Conservation (phyloP, 2,329 filamentous ascomycete genomes). For the Calonectria honghensis region DNA sequence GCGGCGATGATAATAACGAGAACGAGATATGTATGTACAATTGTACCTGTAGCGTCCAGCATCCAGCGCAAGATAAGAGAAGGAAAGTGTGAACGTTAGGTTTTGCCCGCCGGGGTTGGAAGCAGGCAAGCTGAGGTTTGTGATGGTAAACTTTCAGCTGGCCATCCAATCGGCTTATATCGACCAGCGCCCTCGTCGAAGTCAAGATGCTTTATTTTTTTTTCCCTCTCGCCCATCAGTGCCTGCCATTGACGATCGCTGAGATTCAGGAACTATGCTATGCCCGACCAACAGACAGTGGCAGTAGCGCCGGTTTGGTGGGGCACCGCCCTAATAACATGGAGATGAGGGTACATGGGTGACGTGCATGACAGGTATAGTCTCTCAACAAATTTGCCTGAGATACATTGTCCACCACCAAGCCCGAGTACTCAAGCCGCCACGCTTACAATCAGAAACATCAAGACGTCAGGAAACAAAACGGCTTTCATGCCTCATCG, state of each 20-base stretch:
- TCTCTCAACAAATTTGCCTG: not conserved
- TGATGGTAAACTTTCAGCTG: not conserved
- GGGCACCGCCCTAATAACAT: slow-evolving; percentile 31
- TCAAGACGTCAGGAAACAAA: slow-evolving; percentile 29
- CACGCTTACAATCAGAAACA: slow-evolving; percentile 35
- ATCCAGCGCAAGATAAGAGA: not conserved
- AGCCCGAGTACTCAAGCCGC: slow-evolving; percentile 12
- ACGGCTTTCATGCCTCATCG: slow-evolving; percentile 25
- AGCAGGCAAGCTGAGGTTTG: slow-evolving; percentile 18
- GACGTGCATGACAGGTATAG: slow-evolving; percentile 33
- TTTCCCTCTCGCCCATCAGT: not conserved
- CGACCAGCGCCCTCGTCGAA: not conserved
- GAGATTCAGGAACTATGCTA: slow-evolving; percentile 18
- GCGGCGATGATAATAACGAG: slow-evolving; percentile 10
- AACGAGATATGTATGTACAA: slow-evolving; percentile 9
- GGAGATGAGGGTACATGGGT: slow-evolving; percentile 39
- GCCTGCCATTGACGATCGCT: not conserved
- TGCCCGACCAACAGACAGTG: not conserved
- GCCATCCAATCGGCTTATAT: slow-evolving; percentile 16
- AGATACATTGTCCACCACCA: slow-evolving; percentile 1
- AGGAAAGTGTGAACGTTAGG: not conserved
- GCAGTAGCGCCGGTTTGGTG: slow-evolving; percentile 31
- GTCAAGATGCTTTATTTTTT: not conserved
- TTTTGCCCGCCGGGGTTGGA: slow-evolving; percentile 3
- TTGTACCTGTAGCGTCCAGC: not conserved